phyloP scores from a whole-genome alignment of 2,329 filamentous ascomycete species.

The Arachnopeziza araneosa region DNA sequence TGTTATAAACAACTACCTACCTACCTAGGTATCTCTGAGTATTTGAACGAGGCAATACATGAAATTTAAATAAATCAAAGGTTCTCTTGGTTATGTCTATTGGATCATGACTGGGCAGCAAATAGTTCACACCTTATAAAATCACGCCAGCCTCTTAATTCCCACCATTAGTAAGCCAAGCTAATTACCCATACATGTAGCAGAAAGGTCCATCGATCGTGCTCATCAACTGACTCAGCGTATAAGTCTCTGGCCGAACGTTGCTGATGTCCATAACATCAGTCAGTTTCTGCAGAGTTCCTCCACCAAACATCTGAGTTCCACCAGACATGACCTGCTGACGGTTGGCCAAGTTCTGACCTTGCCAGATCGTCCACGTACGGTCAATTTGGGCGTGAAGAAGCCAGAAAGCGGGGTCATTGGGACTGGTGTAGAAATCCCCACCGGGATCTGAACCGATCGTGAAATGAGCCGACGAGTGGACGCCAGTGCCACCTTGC shows the following conservation, averaged over 20 bases:
- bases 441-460: constrained; percentile 19
- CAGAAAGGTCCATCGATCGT: constrained; percentile 39
- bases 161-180: too few species aligned
- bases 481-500: constrained; percentile 27
- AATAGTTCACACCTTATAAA: too few species aligned
- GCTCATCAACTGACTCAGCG: constrained; percentile 28
- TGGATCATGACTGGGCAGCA: too few species aligned
- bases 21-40: too few species aligned
- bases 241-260: constrained; percentile 4
- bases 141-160: too few species aligned
- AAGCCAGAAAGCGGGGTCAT: constrained; percentile 40
- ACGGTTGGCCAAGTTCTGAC: constrained; percentile 18
- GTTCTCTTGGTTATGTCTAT: too few species aligned
- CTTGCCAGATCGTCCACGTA: background rate
- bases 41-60: too few species aligned
- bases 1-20: too few species aligned
- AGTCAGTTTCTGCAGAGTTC: constrained; percentile 11
- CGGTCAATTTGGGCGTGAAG: constrained; percentile 40
- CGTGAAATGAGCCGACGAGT: constrained; percentile 21
- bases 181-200: constrained; percentile 37
- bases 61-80: too few species aligned
- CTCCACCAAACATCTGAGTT: constrained; percentile 14
- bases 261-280: constrained; percentile 9
- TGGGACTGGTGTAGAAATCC: constrained; percentile 29
- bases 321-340: constrained; percentile 15